Percentiles rank a stretch among this genome's conserved stretches.
These are phyloP conservation scores for Priceomyces medius DNA, from an alignment of 805 yeast species.

Conservation along the genomic window DNA sequence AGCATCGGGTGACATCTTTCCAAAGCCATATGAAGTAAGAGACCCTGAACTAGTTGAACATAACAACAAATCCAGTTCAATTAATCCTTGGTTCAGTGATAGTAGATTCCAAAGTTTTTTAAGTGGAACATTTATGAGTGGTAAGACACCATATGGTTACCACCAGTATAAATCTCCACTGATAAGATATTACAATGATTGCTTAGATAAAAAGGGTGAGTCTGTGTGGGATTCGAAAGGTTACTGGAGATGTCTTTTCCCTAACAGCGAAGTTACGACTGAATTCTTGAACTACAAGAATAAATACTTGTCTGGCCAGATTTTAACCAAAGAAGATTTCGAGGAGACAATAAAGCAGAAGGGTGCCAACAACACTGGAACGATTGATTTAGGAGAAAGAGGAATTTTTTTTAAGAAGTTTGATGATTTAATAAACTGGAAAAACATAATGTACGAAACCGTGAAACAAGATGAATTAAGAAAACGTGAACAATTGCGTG, in stretches of 20 bases:
- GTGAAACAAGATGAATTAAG: constrained; percentile 35
- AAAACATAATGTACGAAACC: constrained; percentile 50
- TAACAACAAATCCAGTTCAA: constrained; percentile 5
- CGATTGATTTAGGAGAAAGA: constrained; percentile 42
- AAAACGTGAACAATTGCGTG: constrained; percentile 6
- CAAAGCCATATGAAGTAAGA: constrained; percentile 22
- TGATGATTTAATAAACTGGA: constrained; percentile 68
- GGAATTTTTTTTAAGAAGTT: constrained; percentile 66
- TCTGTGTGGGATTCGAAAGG: constrained; percentile 85
- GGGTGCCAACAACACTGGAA: constrained; percentile 10
- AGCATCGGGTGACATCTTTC: constrained; percentile 15
- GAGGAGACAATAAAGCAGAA: constrained; percentile 25
- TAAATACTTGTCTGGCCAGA: constrained; percentile 22
- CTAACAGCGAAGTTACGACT: constrained; percentile 44
- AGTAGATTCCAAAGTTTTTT: constrained; percentile 11
- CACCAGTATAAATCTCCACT: constrained; percentile 61
- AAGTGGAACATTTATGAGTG: constrained; percentile 16
- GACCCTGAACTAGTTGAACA: constrained; percentile 2
- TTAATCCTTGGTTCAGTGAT: constrained; percentile 5
- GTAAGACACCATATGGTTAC: constrained; percentile 42
- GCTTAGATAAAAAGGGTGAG: constrained; percentile 63
- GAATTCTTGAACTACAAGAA: constrained; percentile 27
- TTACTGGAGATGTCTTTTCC: constrained; percentile 88
- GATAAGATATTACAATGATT: constrained; percentile 55
- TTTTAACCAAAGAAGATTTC: constrained; percentile 61